A percentile compares a stretch with the other conserved stretches of the same genome.
Conservation (phyloP, 2,329 filamentous ascomycete species). For the Colletotrichum lupini region DNA sequence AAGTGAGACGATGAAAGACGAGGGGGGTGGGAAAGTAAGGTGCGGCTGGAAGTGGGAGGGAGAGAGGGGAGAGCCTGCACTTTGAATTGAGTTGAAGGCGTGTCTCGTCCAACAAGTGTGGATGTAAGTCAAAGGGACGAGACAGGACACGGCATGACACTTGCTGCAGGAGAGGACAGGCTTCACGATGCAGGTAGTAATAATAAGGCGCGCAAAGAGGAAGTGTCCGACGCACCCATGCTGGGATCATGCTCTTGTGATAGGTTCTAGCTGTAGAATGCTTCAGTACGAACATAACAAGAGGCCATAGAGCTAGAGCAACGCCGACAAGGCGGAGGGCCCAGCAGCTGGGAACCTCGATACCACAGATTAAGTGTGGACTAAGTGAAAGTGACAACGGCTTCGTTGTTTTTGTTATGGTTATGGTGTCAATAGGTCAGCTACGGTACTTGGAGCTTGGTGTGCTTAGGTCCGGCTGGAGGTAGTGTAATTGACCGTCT, state of each 20-base stretch:
- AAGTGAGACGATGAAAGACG: background rate
- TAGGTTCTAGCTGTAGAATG: background rate
- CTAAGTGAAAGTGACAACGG: background rate
- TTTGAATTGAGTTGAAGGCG: background rate
- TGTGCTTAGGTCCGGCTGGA: background rate
- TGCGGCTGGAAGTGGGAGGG: background rate
- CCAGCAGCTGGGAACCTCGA: background rate
- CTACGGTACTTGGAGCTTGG: background rate
- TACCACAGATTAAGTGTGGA: background rate
- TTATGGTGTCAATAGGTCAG: background rate
- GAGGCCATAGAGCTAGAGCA: constrained; percentile 1
- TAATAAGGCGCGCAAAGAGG: background rate
- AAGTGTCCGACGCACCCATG: background rate
- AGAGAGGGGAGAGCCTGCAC: background rate
- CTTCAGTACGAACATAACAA: background rate
- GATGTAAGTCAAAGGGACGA: background rate
- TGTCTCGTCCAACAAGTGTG: background rate
- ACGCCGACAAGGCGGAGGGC: background rate
- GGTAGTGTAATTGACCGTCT: constrained; percentile 24
- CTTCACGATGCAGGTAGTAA: background rate
- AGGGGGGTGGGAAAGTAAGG: background rate
- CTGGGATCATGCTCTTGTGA: background rate
- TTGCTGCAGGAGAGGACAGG: background rate
- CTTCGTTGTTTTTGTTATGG: constrained; percentile 18
- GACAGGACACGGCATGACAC: constrained; percentile 3